Evolutionary conservation across 805 yeast genomes (phyloP).

Genomic region (Lipomyces yamadae): DNA sequence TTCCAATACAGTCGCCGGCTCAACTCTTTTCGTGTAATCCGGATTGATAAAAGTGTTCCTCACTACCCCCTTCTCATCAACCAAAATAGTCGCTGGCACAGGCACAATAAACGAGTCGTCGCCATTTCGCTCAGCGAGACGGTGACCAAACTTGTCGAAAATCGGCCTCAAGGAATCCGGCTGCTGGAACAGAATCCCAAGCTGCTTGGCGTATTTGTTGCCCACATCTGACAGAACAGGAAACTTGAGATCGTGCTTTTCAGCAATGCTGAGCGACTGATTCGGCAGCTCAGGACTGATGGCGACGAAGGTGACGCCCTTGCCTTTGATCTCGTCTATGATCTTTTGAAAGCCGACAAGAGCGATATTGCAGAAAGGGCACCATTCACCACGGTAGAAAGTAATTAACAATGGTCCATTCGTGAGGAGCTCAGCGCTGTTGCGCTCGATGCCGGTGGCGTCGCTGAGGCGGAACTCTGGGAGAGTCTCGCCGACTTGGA

Average conservation of each 20-base stretch:
- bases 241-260: slow-evolving; percentile 1
- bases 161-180: not conserved
- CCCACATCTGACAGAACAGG: not conserved
- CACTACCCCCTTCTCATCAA: not conserved
- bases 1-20: not conserved
- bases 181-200: slow-evolving; percentile 1
- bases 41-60: not conserved
- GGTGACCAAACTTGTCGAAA: not conserved
- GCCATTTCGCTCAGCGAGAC: not conserved
- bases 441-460: not conserved
- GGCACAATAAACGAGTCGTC: not conserved
- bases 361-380: slow-evolving; percentile 1
- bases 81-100: not conserved
- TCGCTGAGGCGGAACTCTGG: not conserved
- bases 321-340: not conserved
- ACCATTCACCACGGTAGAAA: not conserved
- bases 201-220: slow-evolving; percentile 2
- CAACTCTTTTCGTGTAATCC: not conserved
- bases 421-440: not conserved
- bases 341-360: slow-evolving; percentile 1
- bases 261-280: slow-evolving; percentile 1
- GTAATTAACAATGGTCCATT: not conserved
- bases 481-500: slow-evolving; percentile 1
- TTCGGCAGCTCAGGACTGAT: slow-evolving; percentile 1
- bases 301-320: not conserved